These are phyloP conservation scores for Suhomyces bolitotheri DNA, from an alignment of 1,139 yeast species.

Conservation along the genomic window DNA sequence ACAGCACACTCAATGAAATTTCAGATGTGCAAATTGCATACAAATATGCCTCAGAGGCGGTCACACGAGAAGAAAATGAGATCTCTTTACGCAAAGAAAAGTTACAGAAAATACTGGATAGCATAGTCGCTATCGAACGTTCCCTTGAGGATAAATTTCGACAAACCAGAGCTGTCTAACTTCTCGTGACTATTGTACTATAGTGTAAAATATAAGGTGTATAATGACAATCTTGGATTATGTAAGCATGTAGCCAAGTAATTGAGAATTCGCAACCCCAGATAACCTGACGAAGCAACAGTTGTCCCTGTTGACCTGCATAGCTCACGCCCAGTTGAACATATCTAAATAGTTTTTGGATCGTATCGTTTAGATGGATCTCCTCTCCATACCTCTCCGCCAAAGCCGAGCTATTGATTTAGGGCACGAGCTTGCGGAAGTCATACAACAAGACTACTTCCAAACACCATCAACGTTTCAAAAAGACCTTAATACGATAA, in stretches of 20 bases:
- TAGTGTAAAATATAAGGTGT: neutral
- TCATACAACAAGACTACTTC: slow-evolving; percentile 61
- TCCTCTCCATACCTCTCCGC: slow-evolving; percentile 54
- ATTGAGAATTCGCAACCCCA: neutral
- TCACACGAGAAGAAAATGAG: neutral
- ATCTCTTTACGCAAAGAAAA: neutral
- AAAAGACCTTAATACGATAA: slow-evolving; percentile 48
- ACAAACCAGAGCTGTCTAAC: neutral
- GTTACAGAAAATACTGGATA: slow-evolving; percentile 1
- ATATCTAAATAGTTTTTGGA: no score
- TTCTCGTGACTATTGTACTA: neutral
- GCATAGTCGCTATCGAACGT: neutral
- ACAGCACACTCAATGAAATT: slow-evolving; percentile 25
- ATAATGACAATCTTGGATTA: no score
- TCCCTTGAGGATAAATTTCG: neutral
- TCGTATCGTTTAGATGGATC: no score
- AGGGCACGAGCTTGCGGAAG: slow-evolving; percentile 43
- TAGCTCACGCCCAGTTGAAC: no score
- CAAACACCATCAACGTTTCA: slow-evolving; percentile 63
- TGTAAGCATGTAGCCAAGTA: neutral
- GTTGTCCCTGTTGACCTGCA: no score
- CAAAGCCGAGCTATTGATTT: slow-evolving; percentile 50
- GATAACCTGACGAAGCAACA: neutral
- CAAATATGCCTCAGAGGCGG: neutral
- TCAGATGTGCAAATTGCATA: slow-evolving; percentile 17